These are phyloP conservation scores for Mucor mucedo DNA, from an alignment of 371 early-diverging fungal genomes.

Conservation along the genomic window DNA sequence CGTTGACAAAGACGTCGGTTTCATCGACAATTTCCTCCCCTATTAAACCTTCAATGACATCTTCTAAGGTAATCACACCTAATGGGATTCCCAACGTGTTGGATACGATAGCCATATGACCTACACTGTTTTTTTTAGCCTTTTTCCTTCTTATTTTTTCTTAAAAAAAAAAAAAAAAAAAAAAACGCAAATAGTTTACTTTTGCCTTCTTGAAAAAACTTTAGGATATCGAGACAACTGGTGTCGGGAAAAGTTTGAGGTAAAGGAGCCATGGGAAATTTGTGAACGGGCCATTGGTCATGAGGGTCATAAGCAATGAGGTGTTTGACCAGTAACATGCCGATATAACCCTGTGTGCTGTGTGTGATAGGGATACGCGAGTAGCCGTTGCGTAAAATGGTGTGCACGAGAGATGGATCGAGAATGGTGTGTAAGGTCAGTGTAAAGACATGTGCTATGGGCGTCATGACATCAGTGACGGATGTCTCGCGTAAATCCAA, in stretches of 20 bases:
- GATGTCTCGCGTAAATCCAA: conserved; percentile 90
- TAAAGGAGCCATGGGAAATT: conserved; percentile 71
- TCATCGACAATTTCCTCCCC: conserved; percentile 94
- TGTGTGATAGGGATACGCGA: conserved; percentile 87
- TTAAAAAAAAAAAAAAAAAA: no score
- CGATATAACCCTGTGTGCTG: conserved; percentile 68
- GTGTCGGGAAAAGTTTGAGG: conserved; percentile 76
- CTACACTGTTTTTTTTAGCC: conserved; percentile 14
- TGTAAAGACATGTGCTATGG: conserved; percentile 83
- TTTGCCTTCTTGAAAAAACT: conserved; percentile 92
- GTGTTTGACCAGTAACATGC: conserved; percentile 90
- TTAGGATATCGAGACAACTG: conserved; percentile 90
- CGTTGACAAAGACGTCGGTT: conserved; percentile 91
- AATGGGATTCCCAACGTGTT: conserved; percentile 53
- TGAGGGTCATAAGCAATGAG: conserved; percentile 86
- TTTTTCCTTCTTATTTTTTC: background rate
- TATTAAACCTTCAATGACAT: conserved; percentile 95
- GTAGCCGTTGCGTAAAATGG: conserved; percentile 83
- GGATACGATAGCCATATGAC: conserved; percentile 75
- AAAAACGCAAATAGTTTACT: conserved; percentile 39
- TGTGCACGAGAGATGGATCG: conserved; percentile 69
- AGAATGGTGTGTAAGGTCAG: conserved; percentile 69
- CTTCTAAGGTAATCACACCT: conserved; percentile 95
- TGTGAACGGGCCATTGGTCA: conserved; percentile 70
- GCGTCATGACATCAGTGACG: conserved; percentile 87